Evolutionary conservation across 2,329 filamentous ascomycete genomes (phyloP).

Genomic region (Coniella vitis): DNA sequence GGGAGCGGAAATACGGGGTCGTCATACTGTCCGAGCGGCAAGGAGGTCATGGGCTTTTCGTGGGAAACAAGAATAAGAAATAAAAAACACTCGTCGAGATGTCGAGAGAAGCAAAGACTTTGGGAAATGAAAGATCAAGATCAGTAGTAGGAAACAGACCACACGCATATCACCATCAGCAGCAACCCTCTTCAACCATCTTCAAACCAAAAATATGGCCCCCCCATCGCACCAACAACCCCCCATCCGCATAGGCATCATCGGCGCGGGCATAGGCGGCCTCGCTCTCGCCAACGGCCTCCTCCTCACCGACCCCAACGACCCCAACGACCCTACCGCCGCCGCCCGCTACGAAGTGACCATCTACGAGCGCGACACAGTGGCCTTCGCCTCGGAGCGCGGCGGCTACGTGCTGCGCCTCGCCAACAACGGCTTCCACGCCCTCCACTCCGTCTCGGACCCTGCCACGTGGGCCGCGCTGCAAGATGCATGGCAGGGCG

Average conservation of each 20-base stretch:
- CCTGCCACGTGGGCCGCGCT: neutral
- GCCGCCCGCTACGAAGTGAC: neutral
- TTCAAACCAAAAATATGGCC: neutral
- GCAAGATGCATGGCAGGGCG: neutral
- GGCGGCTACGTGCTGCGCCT: neutral
- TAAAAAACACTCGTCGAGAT: too few species aligned
- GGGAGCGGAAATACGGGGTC: too few species aligned
- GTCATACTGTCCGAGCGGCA: too few species aligned
- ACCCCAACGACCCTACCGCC: too few species aligned
- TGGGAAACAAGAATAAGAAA: too few species aligned
- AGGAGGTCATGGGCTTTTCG: too few species aligned
- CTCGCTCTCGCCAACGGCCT: neutral
- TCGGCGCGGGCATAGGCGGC: neutral
- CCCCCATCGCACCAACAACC: neutral
- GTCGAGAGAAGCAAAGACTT: too few species aligned
- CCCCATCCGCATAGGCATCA: neutral
- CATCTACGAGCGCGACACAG: neutral
- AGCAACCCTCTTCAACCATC: too few species aligned
- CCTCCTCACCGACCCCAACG: neutral
- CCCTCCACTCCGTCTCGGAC: neutral
- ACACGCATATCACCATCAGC: too few species aligned
- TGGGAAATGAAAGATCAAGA: too few species aligned
- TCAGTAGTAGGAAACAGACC: too few species aligned
- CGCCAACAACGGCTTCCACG: neutral
- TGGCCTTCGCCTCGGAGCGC: neutral